A percentile compares a stretch with the other conserved stretches of the same genome.
Evolutionary conservation across 2,329 filamentous ascomycete genomes (phyloP).

Genomic region (Hypoxylon sp.): DNA sequence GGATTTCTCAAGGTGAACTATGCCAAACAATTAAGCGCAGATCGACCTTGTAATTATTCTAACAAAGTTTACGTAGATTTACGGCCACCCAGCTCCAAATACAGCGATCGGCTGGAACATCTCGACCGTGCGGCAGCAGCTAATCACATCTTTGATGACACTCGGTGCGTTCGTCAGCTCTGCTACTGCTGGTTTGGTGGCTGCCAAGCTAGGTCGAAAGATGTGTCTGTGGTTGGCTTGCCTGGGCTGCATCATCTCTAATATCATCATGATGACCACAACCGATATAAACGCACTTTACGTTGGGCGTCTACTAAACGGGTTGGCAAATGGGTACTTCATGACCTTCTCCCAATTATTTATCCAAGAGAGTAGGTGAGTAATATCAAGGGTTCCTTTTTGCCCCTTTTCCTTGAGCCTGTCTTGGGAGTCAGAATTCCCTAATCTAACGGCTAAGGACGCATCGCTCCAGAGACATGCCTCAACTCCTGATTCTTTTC

Average conservation of each 20-base stretch:
- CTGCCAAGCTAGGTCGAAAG: conserved; percentile 58
- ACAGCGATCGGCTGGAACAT: conserved; percentile 61
- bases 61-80: conserved; percentile 51
- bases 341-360: conserved; percentile 68
- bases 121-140: conserved; percentile 53
- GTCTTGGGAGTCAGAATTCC: too few species aligned
- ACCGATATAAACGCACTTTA: conserved; percentile 67
- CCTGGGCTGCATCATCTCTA: conserved; percentile 63
- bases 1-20: conserved; percentile 60
- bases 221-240: conserved; percentile 62
- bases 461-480: too few species aligned
- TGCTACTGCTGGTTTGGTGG: conserved; percentile 51
- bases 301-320: conserved; percentile 66
- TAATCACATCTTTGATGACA: conserved; percentile 56
- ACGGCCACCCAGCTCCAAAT: conserved; percentile 54
- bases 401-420: too few species aligned
- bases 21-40: neutral
- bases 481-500: too few species aligned
- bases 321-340: conserved; percentile 68
- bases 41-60: conserved; percentile 33
- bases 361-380: conserved; percentile 57
- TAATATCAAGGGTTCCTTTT: too few species aligned
- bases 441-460: too few species aligned
- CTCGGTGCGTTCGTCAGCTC: conserved; percentile 55
- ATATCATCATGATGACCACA: conserved; percentile 70